A percentile compares a stretch with the other conserved stretches of the same genome.
These are phyloP conservation scores for Kuraishia piskuri DNA, from an alignment of 805 yeast species.

Conservation along the genomic window DNA sequence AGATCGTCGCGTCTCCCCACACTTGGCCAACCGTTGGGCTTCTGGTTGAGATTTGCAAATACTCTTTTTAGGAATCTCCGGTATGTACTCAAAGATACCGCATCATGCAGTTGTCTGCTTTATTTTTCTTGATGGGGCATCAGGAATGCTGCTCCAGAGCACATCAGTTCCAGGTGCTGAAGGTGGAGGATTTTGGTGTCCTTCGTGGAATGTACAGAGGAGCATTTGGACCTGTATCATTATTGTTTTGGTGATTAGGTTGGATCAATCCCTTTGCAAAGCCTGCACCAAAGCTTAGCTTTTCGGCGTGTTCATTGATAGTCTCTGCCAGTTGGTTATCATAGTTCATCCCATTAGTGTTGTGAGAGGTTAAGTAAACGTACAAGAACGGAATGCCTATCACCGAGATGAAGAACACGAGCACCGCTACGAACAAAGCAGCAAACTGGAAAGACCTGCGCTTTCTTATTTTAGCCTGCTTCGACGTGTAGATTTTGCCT, in stretches of 20 bases:
- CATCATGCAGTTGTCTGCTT: too few relatives aligned
- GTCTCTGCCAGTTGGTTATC: not conserved
- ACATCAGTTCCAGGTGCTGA: constrained; percentile 1
- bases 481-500: constrained; percentile 30
- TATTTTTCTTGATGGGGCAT: not conserved
- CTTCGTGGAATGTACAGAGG: constrained; percentile 30
- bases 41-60: not conserved
- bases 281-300: constrained; percentile 9
- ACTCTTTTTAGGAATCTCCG: not conserved
- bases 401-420: constrained; percentile 23
- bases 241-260: constrained; percentile 51
- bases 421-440: constrained; percentile 32
- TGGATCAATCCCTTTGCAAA: constrained; percentile 36
- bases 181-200: not conserved
- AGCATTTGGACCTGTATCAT: constrained; percentile 57
- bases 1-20: not conserved
- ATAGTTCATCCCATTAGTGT: not conserved
- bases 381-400: constrained; percentile 25
- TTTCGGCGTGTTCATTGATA: constrained; percentile 36
- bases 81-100: not conserved
- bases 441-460: constrained; percentile 35
- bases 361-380: not conserved
- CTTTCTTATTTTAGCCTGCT: constrained; percentile 29
- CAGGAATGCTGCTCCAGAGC: not conserved
- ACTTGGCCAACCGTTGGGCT: not conserved